Percentiles rank a stretch among this genome's conserved stretches.
Conservation (phyloP, 2,329 filamentous ascomycete genomes). For the Xylaria sp. region DNA sequence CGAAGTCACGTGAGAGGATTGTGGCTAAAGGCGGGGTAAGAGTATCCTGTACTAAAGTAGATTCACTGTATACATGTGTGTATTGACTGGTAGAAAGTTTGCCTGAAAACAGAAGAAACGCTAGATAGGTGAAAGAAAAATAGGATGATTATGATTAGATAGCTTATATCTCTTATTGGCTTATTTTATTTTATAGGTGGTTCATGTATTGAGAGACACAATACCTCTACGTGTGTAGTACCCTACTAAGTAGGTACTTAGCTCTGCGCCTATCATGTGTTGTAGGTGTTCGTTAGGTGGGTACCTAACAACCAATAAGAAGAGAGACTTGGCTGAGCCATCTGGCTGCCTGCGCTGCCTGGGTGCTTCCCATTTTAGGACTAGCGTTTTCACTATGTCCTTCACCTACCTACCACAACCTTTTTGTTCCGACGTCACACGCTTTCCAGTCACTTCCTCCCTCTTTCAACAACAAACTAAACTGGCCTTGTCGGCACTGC, state of each 20-base stretch:
- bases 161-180: too few relatives aligned
- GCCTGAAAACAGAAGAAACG: not conserved
- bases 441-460: constrained; percentile 18
- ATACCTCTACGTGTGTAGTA: too few relatives aligned
- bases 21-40: constrained; percentile 8
- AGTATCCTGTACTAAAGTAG: too few relatives aligned
- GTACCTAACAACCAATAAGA: not conserved
- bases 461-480: constrained; percentile 27
- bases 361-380: not conserved
- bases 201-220: too few relatives aligned
- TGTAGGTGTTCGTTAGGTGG: not conserved
- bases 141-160: too few relatives aligned
- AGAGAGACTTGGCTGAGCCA: not conserved
- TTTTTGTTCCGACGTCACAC: constrained; percentile 32
- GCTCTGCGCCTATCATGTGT: too few relatives aligned
- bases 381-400: not conserved
- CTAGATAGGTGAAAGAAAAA: too few relatives aligned
- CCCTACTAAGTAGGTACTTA: too few relatives aligned
- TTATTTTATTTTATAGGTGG: too few relatives aligned
- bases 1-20: constrained; percentile 31
- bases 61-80: not conserved
- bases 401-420: constrained; percentile 25
- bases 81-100: not conserved
- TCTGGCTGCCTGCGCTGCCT: not conserved
- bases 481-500: constrained; percentile 13